Base-by-base conservation (phyloP, 1,284 basidiomycete species). In the Austroboletus novae-zelandiae region DNA sequence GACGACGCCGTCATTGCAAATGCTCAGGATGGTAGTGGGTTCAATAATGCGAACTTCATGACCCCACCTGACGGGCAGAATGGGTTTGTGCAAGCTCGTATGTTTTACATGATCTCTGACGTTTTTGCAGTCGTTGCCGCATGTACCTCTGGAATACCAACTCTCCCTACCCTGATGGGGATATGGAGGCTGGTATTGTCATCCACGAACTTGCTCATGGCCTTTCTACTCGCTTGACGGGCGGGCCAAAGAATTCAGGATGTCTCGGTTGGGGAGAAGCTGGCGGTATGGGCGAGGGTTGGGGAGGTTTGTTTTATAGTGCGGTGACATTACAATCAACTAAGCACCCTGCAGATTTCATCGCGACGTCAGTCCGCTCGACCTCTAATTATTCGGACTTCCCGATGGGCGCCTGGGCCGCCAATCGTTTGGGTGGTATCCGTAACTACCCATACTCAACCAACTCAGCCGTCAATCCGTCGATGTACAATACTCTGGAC, bases 61-160 rank as follows among this genome's bases (percentile, higher is more conserved):
- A 89, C 86, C 0, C 87, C 87, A 51, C 87, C 87, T 48, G 87
- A 80, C 50, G 78, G 75, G 13, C 78, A 80, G 68, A 79, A 84
- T 58, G 82, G 83, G 64, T 66, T 1, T 6, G 67, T 64, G 18
- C 9, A 29, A 25, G 27, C 31, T 45, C 8, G 23, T 17, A 8
- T 40, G 40, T n/a, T 25, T 5, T 25, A 1, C 15, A 23, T 18
- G 1, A 6, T 18, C 8, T n/a, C 31, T 63, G 17, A 55, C 18
- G 48, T 76, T 10, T 5, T 74, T 84, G 87, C 61, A 91, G 91
- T 9, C 85, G 91, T 52, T 94, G 95, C 89, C 81, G 95, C 59
- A 98, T 98, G 96, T 98, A 96, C 74, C 75, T 94, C 41, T 98
- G 95, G 95, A 89, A 91, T 71, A 92, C 90, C 1, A 87, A 84